Percentiles rank a stretch among this genome's conserved stretches.
phyloP scores from a whole-genome alignment of 2,329 filamentous ascomycete species.

The Macrophomina phaseolina region DNA sequence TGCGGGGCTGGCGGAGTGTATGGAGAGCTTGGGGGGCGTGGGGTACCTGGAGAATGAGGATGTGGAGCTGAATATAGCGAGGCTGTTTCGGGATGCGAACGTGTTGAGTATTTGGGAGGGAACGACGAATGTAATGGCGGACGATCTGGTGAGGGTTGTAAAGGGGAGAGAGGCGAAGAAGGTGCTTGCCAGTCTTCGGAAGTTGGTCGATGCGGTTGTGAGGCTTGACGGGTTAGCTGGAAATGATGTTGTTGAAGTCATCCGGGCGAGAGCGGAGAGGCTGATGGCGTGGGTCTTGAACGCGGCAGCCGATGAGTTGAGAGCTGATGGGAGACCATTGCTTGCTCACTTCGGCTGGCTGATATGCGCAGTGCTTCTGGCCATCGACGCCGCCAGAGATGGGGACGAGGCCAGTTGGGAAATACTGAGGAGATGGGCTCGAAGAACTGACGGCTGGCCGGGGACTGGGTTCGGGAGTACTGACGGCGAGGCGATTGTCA shows the following conservation, averaged over 20 bases:
- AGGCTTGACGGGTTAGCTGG: constrained; percentile 29
- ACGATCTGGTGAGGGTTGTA: constrained; percentile 55
- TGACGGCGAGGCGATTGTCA: neutral
- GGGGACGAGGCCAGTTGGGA: constrained; percentile 40
- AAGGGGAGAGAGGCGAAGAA: constrained; percentile 39
- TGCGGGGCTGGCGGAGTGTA: constrained; percentile 60
- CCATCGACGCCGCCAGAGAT: constrained; percentile 46
- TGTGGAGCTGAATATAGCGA: constrained; percentile 69
- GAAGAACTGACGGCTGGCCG: constrained; percentile 19
- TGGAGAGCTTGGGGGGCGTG: constrained; percentile 70
- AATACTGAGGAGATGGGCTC: constrained; percentile 45
- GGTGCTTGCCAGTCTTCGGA: neutral
- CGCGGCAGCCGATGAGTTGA: constrained; percentile 30
- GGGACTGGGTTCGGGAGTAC: neutral
- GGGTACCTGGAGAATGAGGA: constrained; percentile 69
- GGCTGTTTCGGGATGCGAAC: constrained; percentile 67
- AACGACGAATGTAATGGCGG: constrained; percentile 72
- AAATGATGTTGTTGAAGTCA: constrained; percentile 28
- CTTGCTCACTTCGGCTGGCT: constrained; percentile 43
- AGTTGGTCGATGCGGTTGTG: neutral
- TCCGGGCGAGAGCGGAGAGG: constrained; percentile 10
- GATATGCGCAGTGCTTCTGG: constrained; percentile 43
- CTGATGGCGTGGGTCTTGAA: constrained; percentile 29
- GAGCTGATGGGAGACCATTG: constrained; percentile 37
- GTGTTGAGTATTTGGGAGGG: constrained; percentile 75